Evolutionary conservation across 257 asterid genomes (phyloP), one percentile per base, ranked within the genome.

Genomic region (Vinca minor): DNA sequence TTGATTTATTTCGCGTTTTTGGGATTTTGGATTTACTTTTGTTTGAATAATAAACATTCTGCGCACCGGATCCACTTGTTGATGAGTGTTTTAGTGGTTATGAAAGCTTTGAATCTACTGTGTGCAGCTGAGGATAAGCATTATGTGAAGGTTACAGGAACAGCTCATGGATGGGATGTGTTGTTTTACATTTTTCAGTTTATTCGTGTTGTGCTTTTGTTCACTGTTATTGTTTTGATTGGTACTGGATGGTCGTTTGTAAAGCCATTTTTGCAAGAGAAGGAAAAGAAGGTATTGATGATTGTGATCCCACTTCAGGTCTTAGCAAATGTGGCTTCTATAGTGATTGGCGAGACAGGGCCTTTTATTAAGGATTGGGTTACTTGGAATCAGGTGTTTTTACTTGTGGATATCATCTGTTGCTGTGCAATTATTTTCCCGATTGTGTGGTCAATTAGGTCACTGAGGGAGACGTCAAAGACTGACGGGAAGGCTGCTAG

Each of bases 401-500:
- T 93, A 80, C 64, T 93, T 78, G 97, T 93, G 59, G 98, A 93
- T 79, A 85, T 93, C 12, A 78, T 93, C 25, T 93, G 98, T 39
- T 93, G 98, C 9, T 93, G 95, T 35, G 94, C 95, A 6, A 85
- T 93, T 79, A 87, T 93, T 45, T 93, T 93, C 77, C 98, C 98
- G 5, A 87, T 87, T 46, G 96, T 92, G 49, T 92, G 98, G 98
- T 89, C 97, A 15, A 93, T 93, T 69, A 76, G 96, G 80, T 87
- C 97, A 0, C 64, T 93, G 84, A 87, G 95, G 89, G 97, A 93
- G 78, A 93, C 97, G 7, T 89, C 97, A 0, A 93, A 93, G 82
- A 93, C 96, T 0, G 97, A 93, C 46, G 99, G 99, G 70, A 93
- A 93, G 87, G 99, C 99, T 55, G 97, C 99, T 0, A 87, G 94